Evolutionary conservation across 495 filamentous ascomycete species (phyloP).

Genomic region (Haplographium delicatum): DNA sequence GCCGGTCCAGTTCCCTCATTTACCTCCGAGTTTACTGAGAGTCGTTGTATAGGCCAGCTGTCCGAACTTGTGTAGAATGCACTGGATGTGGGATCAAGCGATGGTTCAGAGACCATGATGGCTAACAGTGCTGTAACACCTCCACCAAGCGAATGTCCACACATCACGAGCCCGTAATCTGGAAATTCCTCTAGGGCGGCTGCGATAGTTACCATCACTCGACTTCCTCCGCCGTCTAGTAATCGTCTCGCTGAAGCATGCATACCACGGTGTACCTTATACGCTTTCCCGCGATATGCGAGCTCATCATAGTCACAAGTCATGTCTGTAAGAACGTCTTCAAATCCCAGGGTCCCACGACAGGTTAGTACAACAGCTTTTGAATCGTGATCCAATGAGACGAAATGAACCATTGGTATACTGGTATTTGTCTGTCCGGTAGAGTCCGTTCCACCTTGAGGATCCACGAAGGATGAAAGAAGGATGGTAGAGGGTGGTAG

Average conservation of each 20-base stretch:
- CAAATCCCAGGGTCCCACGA: slow-evolving; percentile 72
- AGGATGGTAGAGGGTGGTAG: slow-evolving; percentile 64
- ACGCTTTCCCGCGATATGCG: slow-evolving; percentile 56
- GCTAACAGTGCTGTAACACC: slow-evolving; percentile 70
- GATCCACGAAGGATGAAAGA: slow-evolving; percentile 70
- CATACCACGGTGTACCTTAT: slow-evolving; percentile 81
- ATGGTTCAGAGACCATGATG: slow-evolving; percentile 65
- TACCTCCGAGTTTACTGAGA: slow-evolving; percentile 27
- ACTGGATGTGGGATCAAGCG: slow-evolving; percentile 25
- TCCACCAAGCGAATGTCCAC: slow-evolving; percentile 72
- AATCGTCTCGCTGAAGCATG: slow-evolving; percentile 69
- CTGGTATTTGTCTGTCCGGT: slow-evolving; percentile 68
- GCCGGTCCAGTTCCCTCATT: slow-evolving; percentile 18
- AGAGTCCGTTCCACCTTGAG: slow-evolving; percentile 66
- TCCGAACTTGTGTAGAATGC: slow-evolving; percentile 45
- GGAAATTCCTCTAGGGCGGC: slow-evolving; percentile 65
- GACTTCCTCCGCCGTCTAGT: slow-evolving; percentile 54
- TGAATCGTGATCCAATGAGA: slow-evolving; percentile 71
- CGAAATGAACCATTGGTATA: slow-evolving; percentile 73
- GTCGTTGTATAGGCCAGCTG: slow-evolving; percentile 32
- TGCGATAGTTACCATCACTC: slow-evolving; percentile 62
- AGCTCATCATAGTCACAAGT: slow-evolving; percentile 77
- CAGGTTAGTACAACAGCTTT: slow-evolving; percentile 73
- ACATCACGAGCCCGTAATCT: slow-evolving; percentile 70
- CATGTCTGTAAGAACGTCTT: slow-evolving; percentile 76